Conservation (phyloP, 140 eudicot genomes). For the Anethum foeniculum region DNA sequence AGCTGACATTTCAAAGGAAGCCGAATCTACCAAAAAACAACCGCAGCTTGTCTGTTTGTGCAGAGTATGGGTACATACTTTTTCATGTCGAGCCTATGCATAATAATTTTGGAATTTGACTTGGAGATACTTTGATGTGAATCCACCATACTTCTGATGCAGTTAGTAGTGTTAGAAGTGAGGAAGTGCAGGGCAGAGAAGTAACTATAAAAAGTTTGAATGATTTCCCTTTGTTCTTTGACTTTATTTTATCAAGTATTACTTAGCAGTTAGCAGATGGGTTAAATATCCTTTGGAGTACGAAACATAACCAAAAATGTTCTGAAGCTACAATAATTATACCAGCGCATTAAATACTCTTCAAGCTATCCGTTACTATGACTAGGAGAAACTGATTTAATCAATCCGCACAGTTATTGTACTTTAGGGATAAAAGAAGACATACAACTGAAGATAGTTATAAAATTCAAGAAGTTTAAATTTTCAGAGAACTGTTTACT, state of each 20-base stretch:
- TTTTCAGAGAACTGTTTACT: background rate
- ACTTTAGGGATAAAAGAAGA: background rate
- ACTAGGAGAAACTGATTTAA: background rate
- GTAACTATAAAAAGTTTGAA: background rate
- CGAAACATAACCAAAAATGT: background rate
- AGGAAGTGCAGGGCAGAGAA: background rate
- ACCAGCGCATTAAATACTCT: background rate
- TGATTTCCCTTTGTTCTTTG: background rate
- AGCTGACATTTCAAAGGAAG: slow-evolving; percentile 30
- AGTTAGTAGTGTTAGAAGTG: background rate
- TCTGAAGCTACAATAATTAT: background rate
- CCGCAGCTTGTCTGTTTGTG: slow-evolving; percentile 45
- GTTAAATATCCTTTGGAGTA: background rate
- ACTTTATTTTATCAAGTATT: background rate
- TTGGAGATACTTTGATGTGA: background rate
- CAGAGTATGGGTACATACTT: slow-evolving; percentile 49
- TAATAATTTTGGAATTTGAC: background rate
- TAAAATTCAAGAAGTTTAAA: background rate
- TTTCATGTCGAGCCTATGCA: background rate
- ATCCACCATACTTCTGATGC: background rate
- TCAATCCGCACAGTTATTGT: background rate
- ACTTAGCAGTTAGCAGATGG: background rate
- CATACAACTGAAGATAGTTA: background rate
- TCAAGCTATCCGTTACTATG: background rate
- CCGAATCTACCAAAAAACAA: slow-evolving; percentile 22